Evolutionary conservation across 2,329 filamentous ascomycete genomes (phyloP), one percentile per base, ranked within the genome.

Genomic region (Davidsoniella eucalypti): DNA sequence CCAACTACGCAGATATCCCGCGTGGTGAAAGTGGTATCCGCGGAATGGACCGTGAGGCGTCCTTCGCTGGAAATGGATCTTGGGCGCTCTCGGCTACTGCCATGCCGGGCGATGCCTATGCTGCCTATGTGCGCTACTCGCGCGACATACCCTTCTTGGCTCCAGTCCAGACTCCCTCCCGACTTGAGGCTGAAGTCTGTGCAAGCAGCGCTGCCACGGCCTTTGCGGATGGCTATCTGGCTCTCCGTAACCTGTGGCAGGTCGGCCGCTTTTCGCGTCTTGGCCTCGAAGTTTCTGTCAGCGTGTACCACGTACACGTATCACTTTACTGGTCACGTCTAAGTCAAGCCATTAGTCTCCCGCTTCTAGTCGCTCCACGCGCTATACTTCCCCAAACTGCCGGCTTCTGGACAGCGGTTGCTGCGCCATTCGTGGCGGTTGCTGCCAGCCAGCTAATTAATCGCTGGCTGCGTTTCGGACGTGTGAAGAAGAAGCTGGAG

Each of bases 271-370:
- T 66, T 56, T 64, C 67, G 44, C 66, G 62, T 40, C 54, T 69
- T 14, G 69, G 69, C 9, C 58, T 72, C 33, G 69, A 72, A 51
- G 54, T 72, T 10, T 67, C 65, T 14, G 55, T 71, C 36, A 65
- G 64, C 47, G 59, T 60, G 2, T 61, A 62, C 54, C 65, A 62
- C 50, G 55, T 71, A n/a, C 64, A 70, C 51, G 52, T 71, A 42
- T 70, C 68, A 8, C 57, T 69, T 2, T 69, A 71, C 60, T 70
- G 67, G 67, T 69, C 69, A 2, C 64, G 67, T 1, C 63, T 69
- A 23, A 63, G 63, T 23, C 69, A 70, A 56, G 52, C 48, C 3
- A 29, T 51, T 12, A 48, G 49, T 10, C 25, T 53, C n/a, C 51
- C 51, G 14, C 18, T 53, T 16, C 23, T 53, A 16, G 38, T 53